Base-by-base conservation (phyloP, 2,329 filamentous ascomycete genomes). In the Biscogniauxia sp. region DNA sequence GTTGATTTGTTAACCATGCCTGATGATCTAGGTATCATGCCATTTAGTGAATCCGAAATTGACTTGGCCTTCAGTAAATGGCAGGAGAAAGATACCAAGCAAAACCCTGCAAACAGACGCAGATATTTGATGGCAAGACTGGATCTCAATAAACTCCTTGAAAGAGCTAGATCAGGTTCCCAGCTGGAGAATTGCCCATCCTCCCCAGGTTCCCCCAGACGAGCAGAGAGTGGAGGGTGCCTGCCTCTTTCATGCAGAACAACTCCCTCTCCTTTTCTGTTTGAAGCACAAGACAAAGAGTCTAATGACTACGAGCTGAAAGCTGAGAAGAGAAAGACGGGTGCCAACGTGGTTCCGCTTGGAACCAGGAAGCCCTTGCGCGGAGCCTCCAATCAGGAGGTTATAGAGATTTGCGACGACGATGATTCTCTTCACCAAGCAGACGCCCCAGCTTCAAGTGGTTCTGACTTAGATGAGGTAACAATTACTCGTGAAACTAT, bases 51-150 rank as follows among this genome's bases (percentile, higher is more conserved):
- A 41, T 20, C 55, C 19, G 58, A 66, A 19, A 57, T 72, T 2
- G 54, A 62, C 20, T 55, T 56, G 26, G 61, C 54, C 11, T 69
- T 72, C 61, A 62, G 64, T 55, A 41, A 62, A 51, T 72, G 68
- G 69, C 66, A 69, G 55, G 17, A 51, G 19, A 59, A 62, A 20
- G 65, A 67, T 51, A 59, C 61, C 25, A 55, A 55, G n/a, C 59
- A 68, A 19, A 61, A 66, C 49, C 66, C 66, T 53, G 57, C 64
- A 26, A 70, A 70, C 52, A 64, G 57, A 54, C 69, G 72, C 23
- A 64, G 69, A 37, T 72, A 70, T 55, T 61, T 68, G n/a, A 69
- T 72, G 57, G 63, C 64, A 23, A 56, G 68, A 50, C 53, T 60
- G 19, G 68, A 73, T 37, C 11, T 73, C n/a, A 32, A 62, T 20